Conservation (phyloP, 306 rosid species). For the Fragaria iinumae region DNA sequence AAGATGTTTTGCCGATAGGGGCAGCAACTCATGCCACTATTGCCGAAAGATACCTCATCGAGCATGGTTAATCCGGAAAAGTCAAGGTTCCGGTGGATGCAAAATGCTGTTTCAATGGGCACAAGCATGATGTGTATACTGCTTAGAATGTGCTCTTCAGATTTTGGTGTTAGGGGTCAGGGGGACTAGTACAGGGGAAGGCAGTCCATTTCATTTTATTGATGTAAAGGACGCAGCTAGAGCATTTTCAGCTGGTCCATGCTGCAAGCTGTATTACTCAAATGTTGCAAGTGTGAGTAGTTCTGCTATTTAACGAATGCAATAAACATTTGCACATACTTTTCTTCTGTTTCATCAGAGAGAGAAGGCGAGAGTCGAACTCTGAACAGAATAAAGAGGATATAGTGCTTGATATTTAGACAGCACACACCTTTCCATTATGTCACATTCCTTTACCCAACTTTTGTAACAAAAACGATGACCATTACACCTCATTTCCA, state of each 20-base stretch:
- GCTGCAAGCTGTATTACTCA: background rate
- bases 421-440: background rate
- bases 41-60: conserved; percentile 84
- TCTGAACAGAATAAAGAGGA: background rate
- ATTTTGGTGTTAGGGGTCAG: conserved; percentile 6
- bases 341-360: background rate
- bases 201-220: background rate
- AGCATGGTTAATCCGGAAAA: conserved; percentile 31
- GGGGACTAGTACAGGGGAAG: conserved; percentile 1
- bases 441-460: conserved; percentile 1
- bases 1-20: conserved; percentile 70
- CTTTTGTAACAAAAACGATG: background rate
- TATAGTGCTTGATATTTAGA: background rate
- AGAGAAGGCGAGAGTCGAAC: background rate
- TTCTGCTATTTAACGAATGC: background rate
- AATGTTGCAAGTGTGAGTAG: background rate
- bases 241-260: background rate
- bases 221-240: background rate
- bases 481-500: background rate
- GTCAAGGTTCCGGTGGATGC: background rate
- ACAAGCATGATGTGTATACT: background rate
- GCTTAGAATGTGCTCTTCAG: background rate
- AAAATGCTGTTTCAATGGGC: background rate
- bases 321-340: background rate
- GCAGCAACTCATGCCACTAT: conserved; percentile 83